These are phyloP conservation scores for Nannizziopsis barbatae DNA, from an alignment of 2,329 filamentous ascomycete genomes.

Conservation along the genomic window DNA sequence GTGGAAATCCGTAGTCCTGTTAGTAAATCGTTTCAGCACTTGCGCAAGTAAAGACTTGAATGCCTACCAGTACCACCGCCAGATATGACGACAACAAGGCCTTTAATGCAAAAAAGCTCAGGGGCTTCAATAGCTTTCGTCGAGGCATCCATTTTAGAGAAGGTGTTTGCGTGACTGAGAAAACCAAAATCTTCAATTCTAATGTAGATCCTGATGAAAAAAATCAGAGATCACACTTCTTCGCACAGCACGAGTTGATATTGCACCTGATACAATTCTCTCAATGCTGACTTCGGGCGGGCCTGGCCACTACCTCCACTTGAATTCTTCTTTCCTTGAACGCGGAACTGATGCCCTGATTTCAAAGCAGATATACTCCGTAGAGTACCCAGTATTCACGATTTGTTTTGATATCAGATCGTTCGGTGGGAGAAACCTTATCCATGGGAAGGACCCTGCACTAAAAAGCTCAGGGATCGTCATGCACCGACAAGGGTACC, in stretches of 20 bases:
- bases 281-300: too few species aligned
- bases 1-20: constrained; percentile 1
- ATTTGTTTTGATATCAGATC: too few species aligned
- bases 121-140: not conserved
- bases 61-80: constrained; percentile 42
- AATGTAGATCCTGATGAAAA: not conserved
- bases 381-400: too few species aligned
- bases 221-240: too few species aligned
- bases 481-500: too few species aligned
- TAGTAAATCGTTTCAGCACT: not conserved
- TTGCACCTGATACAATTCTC: too few species aligned
- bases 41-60: not conserved
- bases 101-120: constrained; percentile 9
- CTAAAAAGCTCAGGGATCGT: not conserved
- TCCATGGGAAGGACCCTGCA: too few species aligned
- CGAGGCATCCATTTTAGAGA: not conserved
- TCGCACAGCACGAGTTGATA: too few species aligned
- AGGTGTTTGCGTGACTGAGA: not conserved
- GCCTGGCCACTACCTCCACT: too few species aligned
- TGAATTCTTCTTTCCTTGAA: too few species aligned
- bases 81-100: constrained; percentile 44
- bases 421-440: too few species aligned
- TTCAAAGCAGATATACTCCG: not conserved
- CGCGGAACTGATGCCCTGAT: not conserved
- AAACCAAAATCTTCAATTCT: not conserved